phyloP scores from a whole-genome alignment of 2,329 filamentous ascomycete species.

The Xylaria sp. region DNA sequence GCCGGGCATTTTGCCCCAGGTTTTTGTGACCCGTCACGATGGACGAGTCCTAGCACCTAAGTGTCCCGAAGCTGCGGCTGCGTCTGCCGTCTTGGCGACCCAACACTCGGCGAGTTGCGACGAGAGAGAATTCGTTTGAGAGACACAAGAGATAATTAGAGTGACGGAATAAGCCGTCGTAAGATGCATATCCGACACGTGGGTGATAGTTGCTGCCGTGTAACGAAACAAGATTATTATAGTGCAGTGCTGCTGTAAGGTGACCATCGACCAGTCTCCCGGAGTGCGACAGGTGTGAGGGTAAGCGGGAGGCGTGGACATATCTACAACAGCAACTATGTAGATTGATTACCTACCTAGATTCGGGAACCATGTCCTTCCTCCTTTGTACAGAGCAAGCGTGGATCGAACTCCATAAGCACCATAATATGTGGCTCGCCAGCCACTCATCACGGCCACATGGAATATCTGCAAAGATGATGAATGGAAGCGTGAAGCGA shows the following conservation, averaged over 20 bases:
- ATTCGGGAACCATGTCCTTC: neutral
- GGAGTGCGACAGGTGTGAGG: constrained; percentile 7
- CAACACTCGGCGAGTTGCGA: constrained; percentile 13
- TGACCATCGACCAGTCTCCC: constrained; percentile 16
- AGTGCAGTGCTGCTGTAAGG: neutral
- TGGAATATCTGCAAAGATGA: constrained; percentile 16
- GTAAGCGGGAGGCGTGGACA: constrained; percentile 23
- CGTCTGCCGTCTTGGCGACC: constrained; percentile 24
- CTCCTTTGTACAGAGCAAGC: constrained; percentile 2
- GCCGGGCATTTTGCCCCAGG: constrained; percentile 8
- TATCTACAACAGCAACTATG: constrained; percentile 17
- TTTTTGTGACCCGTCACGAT: constrained; percentile 1
- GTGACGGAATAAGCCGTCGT: constrained; percentile 31
- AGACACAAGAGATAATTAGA: constrained; percentile 9
- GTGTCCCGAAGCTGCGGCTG: neutral
- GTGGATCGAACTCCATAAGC: constrained; percentile 4
- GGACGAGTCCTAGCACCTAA: neutral
- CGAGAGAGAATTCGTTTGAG: constrained; percentile 10
- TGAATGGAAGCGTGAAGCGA: constrained; percentile 3
- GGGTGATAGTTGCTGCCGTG: constrained; percentile 31
- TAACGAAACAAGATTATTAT: constrained; percentile 16
- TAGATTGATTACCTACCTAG: too few relatives aligned
- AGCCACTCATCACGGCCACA: constrained; percentile 23
- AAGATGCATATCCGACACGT: constrained; percentile 36
- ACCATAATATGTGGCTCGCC: constrained; percentile 19